These are phyloP conservation scores for Eustoma russellianum DNA, from an alignment of 257 asterid genomes.

Conservation along the genomic window DNA sequence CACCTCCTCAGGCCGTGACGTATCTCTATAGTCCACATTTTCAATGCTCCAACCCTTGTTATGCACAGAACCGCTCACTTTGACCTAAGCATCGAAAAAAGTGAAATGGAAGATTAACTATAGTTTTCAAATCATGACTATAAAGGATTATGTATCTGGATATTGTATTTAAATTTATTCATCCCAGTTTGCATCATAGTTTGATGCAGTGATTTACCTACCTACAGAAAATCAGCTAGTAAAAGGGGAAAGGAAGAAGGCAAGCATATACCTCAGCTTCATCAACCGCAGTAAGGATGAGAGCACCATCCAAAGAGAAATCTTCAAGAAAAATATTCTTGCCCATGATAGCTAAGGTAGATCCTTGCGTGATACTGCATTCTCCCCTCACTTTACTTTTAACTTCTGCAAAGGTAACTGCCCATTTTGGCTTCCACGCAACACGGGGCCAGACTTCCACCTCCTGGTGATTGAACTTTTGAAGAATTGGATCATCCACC, in stretches of 20 bases:
- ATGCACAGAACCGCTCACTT: conserved; percentile 51
- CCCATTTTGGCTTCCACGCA: conserved; percentile 95
- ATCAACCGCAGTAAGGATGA: conserved; percentile 50
- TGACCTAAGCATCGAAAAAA: conserved; percentile 37
- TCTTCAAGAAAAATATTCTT: conserved; percentile 46
- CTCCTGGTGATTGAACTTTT: conserved; percentile 70
- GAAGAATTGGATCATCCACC: conserved; percentile 56
- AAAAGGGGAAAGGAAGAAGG: too few species aligned
- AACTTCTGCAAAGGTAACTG: conserved; percentile 68
- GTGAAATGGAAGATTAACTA: neutral
- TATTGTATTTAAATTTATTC: neutral
- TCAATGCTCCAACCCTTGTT: conserved; percentile 83
- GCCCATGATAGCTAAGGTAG: conserved; percentile 71
- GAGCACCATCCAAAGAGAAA: conserved; percentile 86
- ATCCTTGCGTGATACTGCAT: conserved; percentile 44
- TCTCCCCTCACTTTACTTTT: conserved; percentile 46
- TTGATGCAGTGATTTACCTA: neutral
- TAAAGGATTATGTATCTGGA: too few species aligned
- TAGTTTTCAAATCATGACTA: neutral
- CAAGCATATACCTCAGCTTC: conserved; percentile 60
- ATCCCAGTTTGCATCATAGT: neutral
- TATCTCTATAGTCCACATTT: conserved; percentile 57
- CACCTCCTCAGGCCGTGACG: conserved; percentile 69
- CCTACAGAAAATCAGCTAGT: too few species aligned
- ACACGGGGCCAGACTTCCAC: conserved; percentile 97